These are phyloP conservation scores for Peronospora farinosa DNA, from an alignment of 352 stramenopile species.

Conservation along the genomic window DNA sequence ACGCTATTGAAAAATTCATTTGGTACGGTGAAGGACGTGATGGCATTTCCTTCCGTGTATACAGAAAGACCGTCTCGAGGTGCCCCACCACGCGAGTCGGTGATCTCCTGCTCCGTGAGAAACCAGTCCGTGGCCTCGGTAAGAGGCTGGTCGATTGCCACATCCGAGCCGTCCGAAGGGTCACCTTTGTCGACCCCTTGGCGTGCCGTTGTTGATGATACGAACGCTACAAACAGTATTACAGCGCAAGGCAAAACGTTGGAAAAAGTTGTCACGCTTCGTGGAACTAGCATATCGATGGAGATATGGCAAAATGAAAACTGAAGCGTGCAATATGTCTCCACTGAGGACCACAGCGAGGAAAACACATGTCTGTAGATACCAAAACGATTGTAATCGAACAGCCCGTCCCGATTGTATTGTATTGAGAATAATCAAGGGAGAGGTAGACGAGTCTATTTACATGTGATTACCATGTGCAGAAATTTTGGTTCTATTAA, in stretches of 20 bases:
- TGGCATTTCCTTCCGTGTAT: slow-evolving; percentile 28
- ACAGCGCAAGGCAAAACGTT: not conserved
- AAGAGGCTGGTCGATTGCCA: not conserved
- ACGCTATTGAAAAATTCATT: slow-evolving; percentile 36
- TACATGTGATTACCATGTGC: no score
- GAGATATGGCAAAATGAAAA: no score
- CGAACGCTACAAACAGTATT: not conserved
- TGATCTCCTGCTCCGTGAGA: slow-evolving; percentile 3
- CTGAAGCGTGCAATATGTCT: no score
- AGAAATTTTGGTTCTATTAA: no score
- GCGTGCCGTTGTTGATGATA: not conserved
- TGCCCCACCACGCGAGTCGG: not conserved
- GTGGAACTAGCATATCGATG: no score
- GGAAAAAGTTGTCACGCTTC: no score
- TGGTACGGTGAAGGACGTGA: slow-evolving; percentile 28
- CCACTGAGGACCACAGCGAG: no score
- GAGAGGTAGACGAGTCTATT: no score
- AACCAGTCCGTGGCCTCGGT: not conserved
- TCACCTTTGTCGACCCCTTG: not conserved
- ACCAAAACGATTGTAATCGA: no score
- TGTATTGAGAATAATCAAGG: no score
- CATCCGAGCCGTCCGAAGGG: not conserved
- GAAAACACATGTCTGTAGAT: no score
- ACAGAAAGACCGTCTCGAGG: slow-evolving; percentile 24
- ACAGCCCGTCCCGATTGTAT: no score